Evolutionary conservation across 805 yeast species (phyloP), one percentile per base, ranked within the genome.

Genomic region (Yamadazyma olivae): DNA sequence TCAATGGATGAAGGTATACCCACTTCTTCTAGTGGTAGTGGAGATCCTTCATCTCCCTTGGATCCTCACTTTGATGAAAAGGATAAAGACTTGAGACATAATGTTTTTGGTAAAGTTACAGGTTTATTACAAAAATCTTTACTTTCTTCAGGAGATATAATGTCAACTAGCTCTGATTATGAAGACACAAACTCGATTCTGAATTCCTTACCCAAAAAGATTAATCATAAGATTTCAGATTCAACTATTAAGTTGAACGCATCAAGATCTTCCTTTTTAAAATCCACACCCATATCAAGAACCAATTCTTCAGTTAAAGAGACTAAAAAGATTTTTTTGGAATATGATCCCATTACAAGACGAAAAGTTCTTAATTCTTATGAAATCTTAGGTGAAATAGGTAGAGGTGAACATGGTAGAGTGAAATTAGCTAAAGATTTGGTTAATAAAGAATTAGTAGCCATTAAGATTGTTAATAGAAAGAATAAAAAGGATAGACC

Each of bases 391-490:
- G 71, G 75, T 17, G 97, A 90, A 61, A 70, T 93, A 19, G 99
- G 99, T 8, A 72, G 85, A 23, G 99, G 99, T n/a, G 96, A 90
- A 57, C 98, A 91, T 61, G 98, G 99, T n/a, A 91, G 88, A 57
- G 99, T 93, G 28, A 93, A 93, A 57, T 70, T 93, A 14, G 99
- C 95, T 0, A 75, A 75, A 41, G 91, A 90, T 54, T 59, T 81
- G 36, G 69, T 74, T n/a, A 59, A 72, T 5, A 68, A 74, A 30
- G 79, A 74, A 45, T 65, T 77, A 21, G 95, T 88, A n/a, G 99
- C 99, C 3, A 89, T 93, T 38, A 93, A 93, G 56, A 86, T 93
- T 34, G 88, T 93, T 29, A 90, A 87, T 60, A 72, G 97, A 36
- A 77, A 77, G 33, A 50, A 59, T 22, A 65, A 57, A 41, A 53